Evolutionary conservation across 768 basidiomycete genomes (phyloP).

Genomic region (Boletus fagicola): DNA sequence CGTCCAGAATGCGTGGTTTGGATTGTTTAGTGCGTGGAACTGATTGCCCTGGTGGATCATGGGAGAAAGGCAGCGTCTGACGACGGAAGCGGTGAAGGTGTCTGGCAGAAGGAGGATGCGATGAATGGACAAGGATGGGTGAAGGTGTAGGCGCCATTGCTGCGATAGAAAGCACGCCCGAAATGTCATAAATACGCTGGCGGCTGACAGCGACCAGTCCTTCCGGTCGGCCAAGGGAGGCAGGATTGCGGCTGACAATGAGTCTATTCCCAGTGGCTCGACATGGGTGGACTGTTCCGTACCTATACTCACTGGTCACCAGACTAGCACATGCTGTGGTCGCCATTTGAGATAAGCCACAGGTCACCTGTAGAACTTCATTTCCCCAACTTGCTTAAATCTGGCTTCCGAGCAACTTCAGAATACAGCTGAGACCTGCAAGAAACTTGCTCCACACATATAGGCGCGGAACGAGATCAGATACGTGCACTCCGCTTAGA

Average conservation of each 20-base stretch:
- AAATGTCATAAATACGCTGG: constrained; percentile 26
- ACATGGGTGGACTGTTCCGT: neutral
- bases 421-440: neutral
- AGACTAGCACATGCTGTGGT: neutral
- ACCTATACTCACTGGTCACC: neutral
- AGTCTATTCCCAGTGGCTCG: neutral
- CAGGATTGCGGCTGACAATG: constrained; percentile 21
- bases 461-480: neutral
- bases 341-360: neutral
- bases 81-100: constrained; percentile 16
- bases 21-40: neutral
- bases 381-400: neutral
- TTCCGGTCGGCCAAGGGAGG: constrained; percentile 15
- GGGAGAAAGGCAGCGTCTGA: constrained; percentile 9
- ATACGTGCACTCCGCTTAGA: neutral
- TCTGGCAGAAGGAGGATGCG: constrained; percentile 6
- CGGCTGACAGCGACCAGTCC: constrained; percentile 22
- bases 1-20: constrained; percentile 9
- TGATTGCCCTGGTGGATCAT: constrained; percentile 1
- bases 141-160: constrained; percentile 25
- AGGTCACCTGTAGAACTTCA: neutral
- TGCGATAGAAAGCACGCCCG: neutral
- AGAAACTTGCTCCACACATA: neutral
- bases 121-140: constrained; percentile 1
- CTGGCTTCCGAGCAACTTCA: neutral